Base-by-base conservation (phyloP, 139 green algal species). In the Yamagishiella unicocca region DNA sequence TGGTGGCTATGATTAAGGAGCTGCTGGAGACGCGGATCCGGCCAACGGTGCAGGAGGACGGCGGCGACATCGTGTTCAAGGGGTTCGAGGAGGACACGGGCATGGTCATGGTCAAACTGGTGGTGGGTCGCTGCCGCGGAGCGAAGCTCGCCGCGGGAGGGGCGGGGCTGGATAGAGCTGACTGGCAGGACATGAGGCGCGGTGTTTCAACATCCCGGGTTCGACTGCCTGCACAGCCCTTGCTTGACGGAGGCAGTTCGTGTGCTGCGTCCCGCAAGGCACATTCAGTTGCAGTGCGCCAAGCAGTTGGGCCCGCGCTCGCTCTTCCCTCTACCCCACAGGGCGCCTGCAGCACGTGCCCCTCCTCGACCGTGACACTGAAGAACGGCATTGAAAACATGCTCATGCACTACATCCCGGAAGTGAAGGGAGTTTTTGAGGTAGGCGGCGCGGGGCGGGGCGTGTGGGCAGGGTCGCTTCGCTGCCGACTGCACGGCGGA, bases 381-480 rank as follows among this genome's bases (percentile, higher is more conserved):
- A 99, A 99, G 92, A 96, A 91, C 78, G 98, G 98, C 77, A 99
- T 99, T 37, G 97, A 99, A 88, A 99, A 99, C 94, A 99, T 99
- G 98, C 92, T 99, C 24, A 98, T 93, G 93, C 96, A 98, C 91
- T 99, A 99, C 93, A 97, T 99, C 53, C 96, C 96, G 21, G 96
- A 99, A 81, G 95, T 96, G 72, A 95, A 90, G 82, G 75, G 92
- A 24, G 94, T 96, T 7, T 58, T 94, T 0, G 91, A 96, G 92
- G 91, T 94, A 85, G 17, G 85, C 37, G 55, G 40, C 27, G 25
- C n/a, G n/a, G n/a, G n/a, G n/a, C n/a, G n/a, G n/a, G n/a, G n/a
- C n/a, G n/a, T n/a, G n/a, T n/a, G n/a, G n/a, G n/a, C n/a, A n/a
- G n/a, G n/a, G n/a, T n/a, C n/a, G n/a, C n/a, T n/a, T n/a, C n/a